phyloP scores from a whole-genome alignment of 164 flowering plant species.

The Umbellularia californica region DNA sequence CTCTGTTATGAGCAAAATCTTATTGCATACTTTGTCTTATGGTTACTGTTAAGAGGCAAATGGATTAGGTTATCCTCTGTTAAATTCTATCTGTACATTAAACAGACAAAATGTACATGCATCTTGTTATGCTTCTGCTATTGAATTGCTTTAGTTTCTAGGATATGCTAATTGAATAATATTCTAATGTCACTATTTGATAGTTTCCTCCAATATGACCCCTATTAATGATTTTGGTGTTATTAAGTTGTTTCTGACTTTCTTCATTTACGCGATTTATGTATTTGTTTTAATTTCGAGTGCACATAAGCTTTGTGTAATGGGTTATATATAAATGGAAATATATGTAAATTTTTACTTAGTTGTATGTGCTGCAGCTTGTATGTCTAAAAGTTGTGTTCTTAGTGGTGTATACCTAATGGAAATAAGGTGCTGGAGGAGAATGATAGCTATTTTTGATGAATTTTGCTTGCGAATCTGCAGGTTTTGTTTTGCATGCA shows the following conservation, averaged over 20 bases:
- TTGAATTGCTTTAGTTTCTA: background rate
- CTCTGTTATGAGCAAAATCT: background rate
- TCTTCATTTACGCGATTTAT: background rate
- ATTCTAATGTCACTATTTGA: background rate
- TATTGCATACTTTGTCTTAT: background rate
- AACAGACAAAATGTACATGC: no score
- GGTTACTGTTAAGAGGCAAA: background rate
- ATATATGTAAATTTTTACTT: background rate
- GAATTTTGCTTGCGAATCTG: constrained; percentile 14
- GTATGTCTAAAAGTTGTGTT: background rate
- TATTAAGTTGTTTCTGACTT: background rate
- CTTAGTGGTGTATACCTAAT: background rate
- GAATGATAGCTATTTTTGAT: background rate
- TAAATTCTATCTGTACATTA: background rate
- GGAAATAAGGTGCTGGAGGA: background rate
- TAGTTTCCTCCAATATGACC: background rate
- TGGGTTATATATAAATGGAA: background rate
- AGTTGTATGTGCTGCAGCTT: background rate
- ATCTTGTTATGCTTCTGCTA: background rate
- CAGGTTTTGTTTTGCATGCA: constrained; percentile 98
- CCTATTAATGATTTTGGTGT: background rate
- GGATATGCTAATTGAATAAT: background rate
- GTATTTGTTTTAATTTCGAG: background rate
- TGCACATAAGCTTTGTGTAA: background rate
- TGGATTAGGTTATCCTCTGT: background rate